These are phyloP conservation scores for Colletotrichum plurivorum DNA, from an alignment of 2,329 filamentous ascomycete genomes.

Conservation along the genomic window DNA sequence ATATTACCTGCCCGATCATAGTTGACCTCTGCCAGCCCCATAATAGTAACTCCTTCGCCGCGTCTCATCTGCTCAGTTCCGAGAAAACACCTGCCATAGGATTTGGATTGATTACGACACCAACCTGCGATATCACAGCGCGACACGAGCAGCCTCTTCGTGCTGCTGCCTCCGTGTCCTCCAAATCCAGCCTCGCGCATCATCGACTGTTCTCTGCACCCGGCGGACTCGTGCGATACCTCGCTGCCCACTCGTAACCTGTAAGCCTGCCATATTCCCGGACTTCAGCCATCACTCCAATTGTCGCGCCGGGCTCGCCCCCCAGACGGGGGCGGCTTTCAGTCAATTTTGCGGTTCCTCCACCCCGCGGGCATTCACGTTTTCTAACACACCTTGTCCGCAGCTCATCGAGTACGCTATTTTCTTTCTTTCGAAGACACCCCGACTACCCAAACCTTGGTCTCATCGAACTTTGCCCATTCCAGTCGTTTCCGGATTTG, in stretches of 20 bases:
- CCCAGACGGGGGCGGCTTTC: not conserved
- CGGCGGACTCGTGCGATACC: not conserved
- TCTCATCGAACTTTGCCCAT: not conserved
- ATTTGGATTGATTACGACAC: too few relatives aligned
- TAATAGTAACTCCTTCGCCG: too few relatives aligned
- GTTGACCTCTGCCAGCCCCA: too few relatives aligned
- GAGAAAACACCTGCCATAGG: too few relatives aligned
- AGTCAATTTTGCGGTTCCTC: slow-evolving; percentile 4
- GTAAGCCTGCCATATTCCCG: slow-evolving; percentile 2
- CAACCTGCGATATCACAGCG: too few relatives aligned
- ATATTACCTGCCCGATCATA: too few relatives aligned
- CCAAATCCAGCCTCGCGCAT: not conserved
- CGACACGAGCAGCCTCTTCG: too few relatives aligned
- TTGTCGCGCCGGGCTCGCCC: not conserved
- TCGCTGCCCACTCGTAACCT: not conserved
- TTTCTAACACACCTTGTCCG: not conserved
- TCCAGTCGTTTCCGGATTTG: slow-evolving; percentile 12
- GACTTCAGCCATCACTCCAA: not conserved
- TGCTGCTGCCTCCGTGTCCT: too few relatives aligned
- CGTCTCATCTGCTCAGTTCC: too few relatives aligned
- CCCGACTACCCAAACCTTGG: not conserved
- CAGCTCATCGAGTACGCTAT: not conserved
- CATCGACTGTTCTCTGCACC: not conserved
- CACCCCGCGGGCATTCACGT: not conserved
- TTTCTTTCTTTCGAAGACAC: not conserved